These are phyloP conservation scores for Trebouxiophyceae sp. DNA, from an alignment of 163 green algal genomes.

Conservation along the genomic window DNA sequence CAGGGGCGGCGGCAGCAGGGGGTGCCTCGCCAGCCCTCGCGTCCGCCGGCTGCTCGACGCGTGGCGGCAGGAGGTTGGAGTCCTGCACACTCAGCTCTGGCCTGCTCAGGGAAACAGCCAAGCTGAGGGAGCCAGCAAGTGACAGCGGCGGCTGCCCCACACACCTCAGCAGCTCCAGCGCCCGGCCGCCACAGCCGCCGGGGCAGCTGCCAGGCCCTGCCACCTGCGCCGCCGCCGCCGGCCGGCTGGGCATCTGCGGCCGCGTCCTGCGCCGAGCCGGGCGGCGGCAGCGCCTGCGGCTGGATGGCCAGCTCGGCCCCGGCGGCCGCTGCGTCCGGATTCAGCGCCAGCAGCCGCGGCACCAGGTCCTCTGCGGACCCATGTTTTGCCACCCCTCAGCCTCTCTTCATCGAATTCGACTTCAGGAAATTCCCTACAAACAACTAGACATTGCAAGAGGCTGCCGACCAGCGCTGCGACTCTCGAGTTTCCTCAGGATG, in stretches of 20 bases:
- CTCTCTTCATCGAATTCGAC: background rate
- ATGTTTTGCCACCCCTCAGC: background rate
- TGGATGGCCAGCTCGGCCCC: background rate
- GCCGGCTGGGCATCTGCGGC: too few relatives aligned
- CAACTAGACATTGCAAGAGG: background rate
- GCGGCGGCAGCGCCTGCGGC: too few relatives aligned
- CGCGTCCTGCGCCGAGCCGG: background rate
- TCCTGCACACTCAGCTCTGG: too few relatives aligned
- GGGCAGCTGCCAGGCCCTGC: background rate
- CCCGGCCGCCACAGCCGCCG: background rate
- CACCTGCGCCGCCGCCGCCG: background rate
- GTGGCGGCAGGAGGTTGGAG: too few relatives aligned
- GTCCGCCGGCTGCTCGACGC: too few relatives aligned
- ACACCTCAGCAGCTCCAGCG: background rate
- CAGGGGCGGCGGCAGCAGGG: background rate
- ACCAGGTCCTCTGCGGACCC: background rate
- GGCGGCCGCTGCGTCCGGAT: background rate
- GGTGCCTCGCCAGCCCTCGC: too few relatives aligned
- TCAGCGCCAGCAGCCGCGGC: background rate
- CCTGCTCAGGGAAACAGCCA: too few relatives aligned
- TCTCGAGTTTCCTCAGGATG: too few relatives aligned
- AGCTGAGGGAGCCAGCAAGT: too few relatives aligned
- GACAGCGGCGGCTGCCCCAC: background rate
- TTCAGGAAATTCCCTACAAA: background rate
- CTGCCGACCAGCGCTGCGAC: too few relatives aligned